Percentiles rank a stretch among this genome's conserved stretches.
These are phyloP conservation scores for Fraxinus americana DNA, from an alignment of 257 asterid genomes.

Conservation along the genomic window DNA sequence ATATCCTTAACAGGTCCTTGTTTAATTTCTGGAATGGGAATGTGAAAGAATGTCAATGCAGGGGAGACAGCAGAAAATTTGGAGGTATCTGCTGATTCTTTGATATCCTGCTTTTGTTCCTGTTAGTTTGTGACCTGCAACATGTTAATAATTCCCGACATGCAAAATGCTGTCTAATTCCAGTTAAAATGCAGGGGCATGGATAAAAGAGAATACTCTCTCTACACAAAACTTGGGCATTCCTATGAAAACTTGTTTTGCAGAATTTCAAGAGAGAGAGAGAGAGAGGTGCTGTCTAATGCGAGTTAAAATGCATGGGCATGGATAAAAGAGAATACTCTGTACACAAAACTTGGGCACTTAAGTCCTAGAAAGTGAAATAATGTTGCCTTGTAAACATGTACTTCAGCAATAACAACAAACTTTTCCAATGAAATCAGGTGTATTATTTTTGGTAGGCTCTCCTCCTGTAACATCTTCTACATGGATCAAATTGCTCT, in stretches of 20 bases:
- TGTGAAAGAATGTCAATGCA: slow-evolving; percentile 88
- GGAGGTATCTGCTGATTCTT: slow-evolving; percentile 15
- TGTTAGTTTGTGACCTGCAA: slow-evolving; percentile 57
- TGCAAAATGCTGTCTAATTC: slow-evolving; percentile 17
- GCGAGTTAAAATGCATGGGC: not conserved
- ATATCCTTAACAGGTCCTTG: slow-evolving; percentile 63
- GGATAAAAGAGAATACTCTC: not conserved
- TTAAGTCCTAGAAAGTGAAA: not conserved
- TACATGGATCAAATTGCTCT: not conserved
- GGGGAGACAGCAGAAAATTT: slow-evolving; percentile 33
- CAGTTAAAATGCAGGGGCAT: not conserved
- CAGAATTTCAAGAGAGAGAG: not conserved
- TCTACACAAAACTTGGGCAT: not conserved
- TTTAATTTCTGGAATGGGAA: slow-evolving; percentile 87
- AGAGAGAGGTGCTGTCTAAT: not conserved
- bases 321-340: no score
- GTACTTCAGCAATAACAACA: not conserved
- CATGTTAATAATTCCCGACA: slow-evolving; percentile 45
- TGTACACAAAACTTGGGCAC: not conserved
- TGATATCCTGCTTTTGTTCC: slow-evolving; percentile 44
- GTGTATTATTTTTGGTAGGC: not conserved
- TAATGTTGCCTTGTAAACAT: not conserved
- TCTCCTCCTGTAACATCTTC: not conserved
- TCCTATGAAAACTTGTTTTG: not conserved
- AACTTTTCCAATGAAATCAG: not conserved